Evolutionary conservation across 805 yeast species (phyloP), one percentile per base, ranked within the genome.

Genomic region (Metschnikowia kunwiensis): DNA sequence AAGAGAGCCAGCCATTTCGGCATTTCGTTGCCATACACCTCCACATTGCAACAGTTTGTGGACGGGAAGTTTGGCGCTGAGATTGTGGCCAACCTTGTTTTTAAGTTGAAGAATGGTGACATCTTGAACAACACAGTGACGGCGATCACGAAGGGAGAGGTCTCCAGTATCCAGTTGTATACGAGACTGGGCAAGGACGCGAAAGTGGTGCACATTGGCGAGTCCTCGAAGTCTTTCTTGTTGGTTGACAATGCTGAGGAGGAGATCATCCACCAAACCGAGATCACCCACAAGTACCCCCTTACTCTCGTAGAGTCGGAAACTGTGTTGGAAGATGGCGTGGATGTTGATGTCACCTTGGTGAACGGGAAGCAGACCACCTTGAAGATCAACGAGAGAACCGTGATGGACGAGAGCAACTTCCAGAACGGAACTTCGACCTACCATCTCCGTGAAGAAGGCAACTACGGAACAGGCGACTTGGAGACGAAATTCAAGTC

Each of bases 401-500:
- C 28, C 7, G 47, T 57, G 4, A 34, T 64, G 36, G 43, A 55
- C 8, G 43, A 61, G 17, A 37, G 45, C 18, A 52, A 57, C 7
- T 42, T 44, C 16, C 77, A 74, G 44, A 63, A 65, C 29, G 80
- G 79, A 15, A 60, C 72, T 2, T 70, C 80, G 0, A 43, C 43
- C 7, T 73, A 57, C 46, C 61, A 68, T 1, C 28, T 73, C 3
- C 57, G 73, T 5, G 70, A 70, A n/a, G 28, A 39, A 7, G 77
- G 77, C 3, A 73, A 74, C 44, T 55, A 61, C 42, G 80, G 79
- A 1, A 43, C 46, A n/a, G 78, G 77, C 6, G 34, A 49, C 3
- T 47, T 60, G 51, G 58, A 48, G 49, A 69, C 61, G 35, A 57
- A 42, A 42, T 71, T 44, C 53, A 38, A 39, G 35, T 19, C 30